Evolutionary conservation across 345 rosid species (phyloP).

Genomic region (Linum tenue): DNA sequence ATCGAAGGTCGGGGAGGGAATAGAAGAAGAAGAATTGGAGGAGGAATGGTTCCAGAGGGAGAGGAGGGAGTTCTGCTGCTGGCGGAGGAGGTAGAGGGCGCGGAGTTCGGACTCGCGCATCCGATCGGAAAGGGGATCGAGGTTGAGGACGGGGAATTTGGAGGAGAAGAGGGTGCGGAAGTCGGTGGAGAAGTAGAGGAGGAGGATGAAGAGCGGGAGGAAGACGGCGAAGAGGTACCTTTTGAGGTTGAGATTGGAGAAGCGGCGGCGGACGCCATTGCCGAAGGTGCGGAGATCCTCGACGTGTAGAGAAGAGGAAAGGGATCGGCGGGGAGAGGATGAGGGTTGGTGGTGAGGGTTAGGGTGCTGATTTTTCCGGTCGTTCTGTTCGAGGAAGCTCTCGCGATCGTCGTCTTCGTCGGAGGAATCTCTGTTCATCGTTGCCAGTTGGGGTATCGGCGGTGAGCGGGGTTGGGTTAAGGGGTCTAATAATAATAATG

Average conservation of each 20-base stretch:
- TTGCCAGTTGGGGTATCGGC: too few relatives aligned
- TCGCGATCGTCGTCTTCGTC: slow-evolving; percentile 70
- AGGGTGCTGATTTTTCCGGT: slow-evolving; percentile 22
- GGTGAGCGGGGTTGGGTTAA: too few relatives aligned
- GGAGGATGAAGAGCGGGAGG: slow-evolving; percentile 36
- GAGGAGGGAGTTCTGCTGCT: slow-evolving; percentile 48
- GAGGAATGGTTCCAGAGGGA: slow-evolving; percentile 41
- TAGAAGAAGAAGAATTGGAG: not conserved
- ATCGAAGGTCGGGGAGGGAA: too few relatives aligned
- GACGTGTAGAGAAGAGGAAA: slow-evolving; percentile 35
- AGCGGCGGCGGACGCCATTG: slow-evolving; percentile 11
- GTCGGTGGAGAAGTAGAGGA: slow-evolving; percentile 40
- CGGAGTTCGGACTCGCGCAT: slow-evolving; percentile 61
- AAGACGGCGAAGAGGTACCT: slow-evolving; percentile 37
- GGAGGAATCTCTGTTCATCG: slow-evolving; percentile 52
- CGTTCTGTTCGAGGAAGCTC: slow-evolving; percentile 48
- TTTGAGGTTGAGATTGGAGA: slow-evolving; percentile 22
- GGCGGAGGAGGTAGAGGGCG: slow-evolving; percentile 52
- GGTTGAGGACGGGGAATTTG: slow-evolving; percentile 19
- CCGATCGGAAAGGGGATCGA: slow-evolving; percentile 30
- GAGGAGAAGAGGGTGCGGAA: slow-evolving; percentile 38
- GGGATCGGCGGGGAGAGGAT: slow-evolving; percentile 9
- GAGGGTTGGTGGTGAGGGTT: slow-evolving; percentile 14
- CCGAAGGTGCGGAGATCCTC: slow-evolving; percentile 30
- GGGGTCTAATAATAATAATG: too few relatives aligned